Conservation (phyloP, 1,284 basidiomycete genomes). For the Rhizoctonia solani region DNA sequence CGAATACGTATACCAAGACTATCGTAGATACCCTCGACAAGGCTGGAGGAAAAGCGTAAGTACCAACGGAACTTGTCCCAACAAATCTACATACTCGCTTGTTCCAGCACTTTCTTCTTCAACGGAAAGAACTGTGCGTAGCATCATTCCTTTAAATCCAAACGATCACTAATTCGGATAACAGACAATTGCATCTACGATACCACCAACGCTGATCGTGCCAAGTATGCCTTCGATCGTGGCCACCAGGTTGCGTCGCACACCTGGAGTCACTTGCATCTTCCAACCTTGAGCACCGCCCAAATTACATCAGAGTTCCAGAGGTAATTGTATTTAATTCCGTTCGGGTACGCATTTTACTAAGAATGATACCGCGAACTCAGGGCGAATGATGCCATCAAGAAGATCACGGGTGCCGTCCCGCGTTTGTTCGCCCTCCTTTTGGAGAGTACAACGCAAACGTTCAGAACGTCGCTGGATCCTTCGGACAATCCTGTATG, state of each 20-base stretch:
- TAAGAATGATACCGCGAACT: neutral
- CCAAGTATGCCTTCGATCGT: conserved; percentile 43
- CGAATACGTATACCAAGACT: conserved; percentile 27
- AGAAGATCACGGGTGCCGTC: conserved; percentile 33
- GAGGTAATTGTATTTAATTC: neutral
- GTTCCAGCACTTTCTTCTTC: conserved; percentile 18
- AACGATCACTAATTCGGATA: neutral
- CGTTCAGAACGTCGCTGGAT: conserved; percentile 29
- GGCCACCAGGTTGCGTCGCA: conserved; percentile 44
- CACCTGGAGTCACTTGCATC: conserved; percentile 42
- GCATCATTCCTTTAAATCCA: neutral
- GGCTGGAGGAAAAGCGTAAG: conserved; percentile 30
- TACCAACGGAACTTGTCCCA: neutral
- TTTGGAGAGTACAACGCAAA: conserved; percentile 37
- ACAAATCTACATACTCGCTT: neutral
- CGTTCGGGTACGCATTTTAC: conserved; percentile 16
- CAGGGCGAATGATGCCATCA: conserved; percentile 31
- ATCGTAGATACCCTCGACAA: conserved; percentile 29
- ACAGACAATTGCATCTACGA: conserved; percentile 53
- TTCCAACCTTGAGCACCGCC: conserved; percentile 39
- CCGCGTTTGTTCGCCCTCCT: conserved; percentile 38
- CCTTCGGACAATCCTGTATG: conserved; percentile 23
- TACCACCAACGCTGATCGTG: conserved; percentile 44
- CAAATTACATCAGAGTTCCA: conserved; percentile 26
- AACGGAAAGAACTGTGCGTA: conserved; percentile 38